A percentile compares a stretch with the other conserved stretches of the same genome.
Evolutionary conservation across 306 rosid genomes (phyloP).

Genomic region (Citrullus amarus): DNA sequence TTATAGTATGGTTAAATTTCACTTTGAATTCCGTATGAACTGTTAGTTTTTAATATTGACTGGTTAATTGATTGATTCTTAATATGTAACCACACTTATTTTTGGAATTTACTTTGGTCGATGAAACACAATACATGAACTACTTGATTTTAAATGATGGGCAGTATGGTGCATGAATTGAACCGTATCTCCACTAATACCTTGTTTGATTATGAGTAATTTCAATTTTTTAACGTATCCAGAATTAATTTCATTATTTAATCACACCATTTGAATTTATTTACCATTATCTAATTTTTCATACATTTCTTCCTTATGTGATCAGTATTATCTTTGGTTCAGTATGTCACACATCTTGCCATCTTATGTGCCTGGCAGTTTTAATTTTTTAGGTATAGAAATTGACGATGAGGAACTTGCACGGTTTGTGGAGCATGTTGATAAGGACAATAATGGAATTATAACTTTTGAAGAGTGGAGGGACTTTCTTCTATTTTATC

Average conservation of each 20-base stretch:
- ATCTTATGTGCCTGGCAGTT: conserved; percentile 49
- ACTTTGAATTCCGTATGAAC: neutral
- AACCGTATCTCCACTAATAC: neutral
- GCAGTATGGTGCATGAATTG: neutral
- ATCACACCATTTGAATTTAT: neutral
- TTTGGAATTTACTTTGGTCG: neutral
- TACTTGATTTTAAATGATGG: neutral
- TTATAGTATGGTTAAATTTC: neutral
- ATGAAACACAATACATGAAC: neutral
- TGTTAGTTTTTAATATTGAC: neutral
- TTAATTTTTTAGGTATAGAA: conserved; percentile 66
- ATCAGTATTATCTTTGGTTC: neutral
- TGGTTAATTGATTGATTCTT: neutral
- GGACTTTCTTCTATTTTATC: conserved; percentile 87
- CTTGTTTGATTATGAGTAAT: neutral
- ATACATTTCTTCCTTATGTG: neutral
- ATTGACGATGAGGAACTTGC: conserved; percentile 93
- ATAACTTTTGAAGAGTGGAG: conserved; percentile 98
- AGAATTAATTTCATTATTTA: neutral
- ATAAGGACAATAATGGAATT: conserved; percentile 86
- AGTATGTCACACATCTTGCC: conserved; percentile 18
- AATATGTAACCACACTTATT: neutral
- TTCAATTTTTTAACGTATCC: neutral
- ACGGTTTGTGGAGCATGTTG: conserved; percentile 89
- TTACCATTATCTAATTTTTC: neutral